phyloP scores from a whole-genome alignment of 257 asterid species.

The Gardenia jasminoides region DNA sequence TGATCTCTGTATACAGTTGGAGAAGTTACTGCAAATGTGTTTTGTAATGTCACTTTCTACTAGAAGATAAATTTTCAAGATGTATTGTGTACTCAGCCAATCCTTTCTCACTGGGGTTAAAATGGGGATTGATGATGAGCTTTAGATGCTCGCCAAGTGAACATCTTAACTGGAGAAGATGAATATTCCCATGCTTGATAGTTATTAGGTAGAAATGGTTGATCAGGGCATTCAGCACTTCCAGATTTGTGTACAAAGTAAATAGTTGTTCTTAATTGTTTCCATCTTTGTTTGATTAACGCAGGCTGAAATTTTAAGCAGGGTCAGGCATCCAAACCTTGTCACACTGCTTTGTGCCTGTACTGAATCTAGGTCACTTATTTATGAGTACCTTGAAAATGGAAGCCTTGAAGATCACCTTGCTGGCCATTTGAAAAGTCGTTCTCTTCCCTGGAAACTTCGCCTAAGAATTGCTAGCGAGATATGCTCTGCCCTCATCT shows the following conservation, averaged over 20 bases:
- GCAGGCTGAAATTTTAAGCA: slow-evolving; percentile 65
- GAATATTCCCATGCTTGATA: no score
- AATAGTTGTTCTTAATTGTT: neutral
- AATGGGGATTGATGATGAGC: no score
- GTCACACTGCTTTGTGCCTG: slow-evolving; percentile 73
- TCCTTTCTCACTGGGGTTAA: no score
- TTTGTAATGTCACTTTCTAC: neutral
- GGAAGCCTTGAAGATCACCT: slow-evolving; percentile 82
- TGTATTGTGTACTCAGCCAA: neutral
- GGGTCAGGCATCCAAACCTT: slow-evolving; percentile 94
- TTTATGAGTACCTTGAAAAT: slow-evolving; percentile 77
- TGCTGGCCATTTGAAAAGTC: slow-evolving; percentile 39
- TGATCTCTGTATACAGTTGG: neutral
- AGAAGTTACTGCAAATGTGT: neutral
- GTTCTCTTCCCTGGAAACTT: slow-evolving; percentile 66
- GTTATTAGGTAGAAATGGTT: neutral
- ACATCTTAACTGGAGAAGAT: neutral
- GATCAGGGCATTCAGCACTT: neutral
- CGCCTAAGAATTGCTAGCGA: slow-evolving; percentile 74
- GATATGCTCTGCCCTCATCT: slow-evolving; percentile 64
- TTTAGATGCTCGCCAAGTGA: no score
- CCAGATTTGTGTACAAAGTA: neutral
- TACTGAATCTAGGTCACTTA: slow-evolving; percentile 76
- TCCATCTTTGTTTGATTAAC: slow-evolving; percentile 14
- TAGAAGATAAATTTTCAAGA: neutral